Evolutionary conservation across 495 filamentous ascomycete genomes (phyloP), one percentile per base, ranked within the genome.

Genomic region (Penicillium coprophilum): DNA sequence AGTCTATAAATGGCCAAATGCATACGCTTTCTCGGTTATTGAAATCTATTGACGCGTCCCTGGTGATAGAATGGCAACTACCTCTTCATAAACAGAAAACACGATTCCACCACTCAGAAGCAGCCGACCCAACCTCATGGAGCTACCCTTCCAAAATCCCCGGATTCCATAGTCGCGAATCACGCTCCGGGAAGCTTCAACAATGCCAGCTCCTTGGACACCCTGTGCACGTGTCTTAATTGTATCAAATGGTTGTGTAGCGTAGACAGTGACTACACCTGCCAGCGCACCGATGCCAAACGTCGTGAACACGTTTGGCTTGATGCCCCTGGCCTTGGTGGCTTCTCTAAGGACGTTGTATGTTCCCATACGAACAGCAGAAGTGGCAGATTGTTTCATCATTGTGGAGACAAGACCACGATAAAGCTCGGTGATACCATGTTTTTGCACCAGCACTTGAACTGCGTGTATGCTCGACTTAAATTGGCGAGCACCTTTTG

Each of bases 311-410:
- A 75, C 74, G 23, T 56, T 76, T 34, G 77, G 66, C 27, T 56
- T 56, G 12, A 87, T 66, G 12, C 76, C 66, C 10, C 67, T 66
- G 2, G 45, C 66, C 21, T 74, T 75, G 56, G 80, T 72, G 34
- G 70, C 79, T 59, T 89, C 84, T 64, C 87, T 87, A 30, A 89
- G 74, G 21, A 85, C 82, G 36, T 86, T 86, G 65, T 89, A 89
- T 12, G 78, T 80, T 1, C 86, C 85, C 77, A 89, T 84, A 1
- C 84, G 76, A 32, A 87, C 83, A 0, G 81, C 81, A 0, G 85
- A 86, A 0, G 84, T 85, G 15, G 78, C 79, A 0, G 83, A 80
- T 64, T 88, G 85, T 64, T 89, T 89, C n/a, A 87, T 68, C 0
- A 84, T 86, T 6, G 85, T 88, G 1, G 83, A 80, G 0, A 76